Evolutionary conservation across 2,329 filamentous ascomycete species (phyloP).

Genomic region (Phialocephala sp.): DNA sequence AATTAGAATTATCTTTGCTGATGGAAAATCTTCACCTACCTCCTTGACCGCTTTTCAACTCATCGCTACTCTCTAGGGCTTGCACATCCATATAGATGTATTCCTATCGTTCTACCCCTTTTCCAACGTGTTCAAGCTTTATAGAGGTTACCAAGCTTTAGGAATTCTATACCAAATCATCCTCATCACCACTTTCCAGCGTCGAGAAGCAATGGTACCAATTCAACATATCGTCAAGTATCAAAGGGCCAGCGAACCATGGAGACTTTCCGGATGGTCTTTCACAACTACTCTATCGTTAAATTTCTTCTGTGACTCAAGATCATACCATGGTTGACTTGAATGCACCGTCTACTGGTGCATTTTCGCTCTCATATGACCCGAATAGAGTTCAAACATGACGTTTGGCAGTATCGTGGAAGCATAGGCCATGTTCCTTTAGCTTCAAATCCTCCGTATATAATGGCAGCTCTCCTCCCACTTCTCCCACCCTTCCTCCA

Average conservation of each 20-base stretch:
- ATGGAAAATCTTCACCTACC: too few relatives aligned
- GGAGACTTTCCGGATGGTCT: too few relatives aligned
- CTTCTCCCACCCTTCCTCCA: background rate
- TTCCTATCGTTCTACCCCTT: background rate
- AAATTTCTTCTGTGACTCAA: too few relatives aligned
- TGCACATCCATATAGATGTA: too few relatives aligned
- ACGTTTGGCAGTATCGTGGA: background rate
- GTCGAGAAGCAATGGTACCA: background rate
- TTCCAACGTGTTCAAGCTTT: background rate
- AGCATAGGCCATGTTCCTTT: background rate
- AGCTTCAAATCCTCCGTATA: background rate
- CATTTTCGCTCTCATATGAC: background rate
- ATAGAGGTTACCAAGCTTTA: background rate
- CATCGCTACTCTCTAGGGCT: too few relatives aligned
- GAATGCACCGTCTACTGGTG: too few relatives aligned
- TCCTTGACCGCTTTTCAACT: too few relatives aligned
- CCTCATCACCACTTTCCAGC: background rate
- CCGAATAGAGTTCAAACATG: background rate
- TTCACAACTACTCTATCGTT: too few relatives aligned
- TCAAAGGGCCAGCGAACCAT: too few relatives aligned
- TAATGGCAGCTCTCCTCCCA: background rate
- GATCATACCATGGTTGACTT: too few relatives aligned
- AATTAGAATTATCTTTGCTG: too few relatives aligned
- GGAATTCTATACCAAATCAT: background rate
- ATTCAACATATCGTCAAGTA: background rate